Evolutionary conservation across 2,329 filamentous ascomycete species (phyloP).

Genomic region (Tolypocladium ophioglossoides): DNA sequence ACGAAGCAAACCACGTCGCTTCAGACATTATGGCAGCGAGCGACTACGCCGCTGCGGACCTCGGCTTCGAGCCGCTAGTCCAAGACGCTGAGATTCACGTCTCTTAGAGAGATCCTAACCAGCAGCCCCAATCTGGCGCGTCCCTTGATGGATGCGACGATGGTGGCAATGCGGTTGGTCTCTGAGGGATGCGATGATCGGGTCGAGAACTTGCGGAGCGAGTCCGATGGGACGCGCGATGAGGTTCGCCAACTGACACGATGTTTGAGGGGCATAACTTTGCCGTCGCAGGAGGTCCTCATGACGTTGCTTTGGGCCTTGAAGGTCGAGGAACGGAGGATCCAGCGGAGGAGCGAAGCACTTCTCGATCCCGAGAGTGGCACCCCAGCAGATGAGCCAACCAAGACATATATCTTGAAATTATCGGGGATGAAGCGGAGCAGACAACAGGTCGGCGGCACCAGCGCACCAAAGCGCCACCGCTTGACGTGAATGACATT

Average conservation of each 20-base stretch:
- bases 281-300: constrained; percentile 37
- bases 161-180: constrained; percentile 61
- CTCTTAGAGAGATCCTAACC: constrained; percentile 57
- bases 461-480: constrained; percentile 8
- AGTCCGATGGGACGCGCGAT: constrained; percentile 25
- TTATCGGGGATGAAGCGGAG: constrained; percentile 11
- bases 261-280: constrained; percentile 24
- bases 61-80: constrained; percentile 40
- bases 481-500: constrained; percentile 11
- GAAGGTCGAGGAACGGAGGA: constrained; percentile 29
- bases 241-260: constrained; percentile 21
- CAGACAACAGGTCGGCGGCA: constrained; percentile 5
- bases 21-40: constrained; percentile 38
- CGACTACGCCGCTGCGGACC: constrained; percentile 41
- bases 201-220: constrained; percentile 26
- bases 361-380: constrained; percentile 13
- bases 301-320: constrained; percentile 37
- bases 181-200: constrained; percentile 44
- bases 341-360: constrained; percentile 11
- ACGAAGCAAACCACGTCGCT: constrained; percentile 34
- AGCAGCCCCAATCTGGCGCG: constrained; percentile 65
- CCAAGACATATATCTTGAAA: constrained; percentile 12
- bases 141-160: constrained; percentile 64
- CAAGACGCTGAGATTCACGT: constrained; percentile 49
- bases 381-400: constrained; percentile 12